phyloP scores from a whole-genome alignment of 1,284 basidiomycete genomes.

The Pseudozyma thailandica region DNA sequence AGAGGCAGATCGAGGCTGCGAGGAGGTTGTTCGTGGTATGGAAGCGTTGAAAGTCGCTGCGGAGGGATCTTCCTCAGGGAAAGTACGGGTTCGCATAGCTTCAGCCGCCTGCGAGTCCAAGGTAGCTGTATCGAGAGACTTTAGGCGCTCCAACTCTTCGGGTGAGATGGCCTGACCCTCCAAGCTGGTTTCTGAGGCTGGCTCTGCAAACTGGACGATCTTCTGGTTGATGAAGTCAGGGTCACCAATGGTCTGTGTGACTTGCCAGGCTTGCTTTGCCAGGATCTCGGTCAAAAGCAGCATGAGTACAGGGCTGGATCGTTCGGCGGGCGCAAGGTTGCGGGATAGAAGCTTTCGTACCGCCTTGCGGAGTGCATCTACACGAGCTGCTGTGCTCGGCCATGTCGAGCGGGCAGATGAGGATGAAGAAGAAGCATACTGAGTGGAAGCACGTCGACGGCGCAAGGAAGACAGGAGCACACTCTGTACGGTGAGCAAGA shows the following conservation, averaged over 20 bases:
- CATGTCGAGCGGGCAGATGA: slow-evolving; percentile 32
- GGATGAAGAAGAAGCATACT: slow-evolving; percentile 2
- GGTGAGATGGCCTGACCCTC: slow-evolving; percentile 42
- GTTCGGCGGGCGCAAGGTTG: slow-evolving; percentile 46
- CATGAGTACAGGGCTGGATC: slow-evolving; percentile 47
- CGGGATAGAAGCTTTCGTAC: slow-evolving; percentile 50
- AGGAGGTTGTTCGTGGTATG: not conserved
- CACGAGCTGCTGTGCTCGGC: slow-evolving; percentile 48
- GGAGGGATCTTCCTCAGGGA: not conserved
- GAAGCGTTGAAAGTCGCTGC: not conserved
- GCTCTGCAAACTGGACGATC: slow-evolving; percentile 55
- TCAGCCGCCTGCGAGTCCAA: slow-evolving; percentile 14
- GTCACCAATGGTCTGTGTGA: slow-evolving; percentile 54
- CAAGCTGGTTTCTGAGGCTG: slow-evolving; percentile 45
- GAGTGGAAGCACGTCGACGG: slow-evolving; percentile 24
- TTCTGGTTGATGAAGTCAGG: slow-evolving; percentile 61
- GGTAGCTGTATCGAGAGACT: slow-evolving; percentile 26
- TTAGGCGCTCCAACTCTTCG: slow-evolving; percentile 38
- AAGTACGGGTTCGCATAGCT: slow-evolving; percentile 2
- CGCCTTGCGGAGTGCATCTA: slow-evolving; percentile 53
- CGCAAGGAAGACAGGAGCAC: slow-evolving; percentile 54
- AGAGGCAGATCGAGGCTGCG: not conserved
- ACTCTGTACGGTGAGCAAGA: slow-evolving; percentile 57
- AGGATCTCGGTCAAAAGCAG: slow-evolving; percentile 55
- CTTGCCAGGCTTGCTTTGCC: slow-evolving; percentile 58